Percentiles rank a stretch among this genome's conserved stretches.
These are phyloP conservation scores for Cryphonectria parasitica DNA, from an alignment of 2,329 filamentous ascomycete species.

Conservation along the genomic window DNA sequence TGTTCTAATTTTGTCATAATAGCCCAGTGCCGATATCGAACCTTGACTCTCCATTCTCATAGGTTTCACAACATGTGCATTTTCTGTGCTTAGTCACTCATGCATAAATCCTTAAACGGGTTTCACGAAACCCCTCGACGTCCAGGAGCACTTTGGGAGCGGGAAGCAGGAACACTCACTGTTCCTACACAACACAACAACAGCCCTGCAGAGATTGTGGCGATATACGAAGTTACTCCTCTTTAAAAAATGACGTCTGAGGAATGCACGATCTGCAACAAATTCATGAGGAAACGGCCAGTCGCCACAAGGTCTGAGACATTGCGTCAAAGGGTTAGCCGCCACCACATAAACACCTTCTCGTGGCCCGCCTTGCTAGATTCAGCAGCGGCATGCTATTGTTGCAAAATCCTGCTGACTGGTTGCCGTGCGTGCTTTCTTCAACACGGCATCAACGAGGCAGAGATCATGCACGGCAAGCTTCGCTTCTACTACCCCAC, in stretches of 20 bases:
- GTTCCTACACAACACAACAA: too few species aligned
- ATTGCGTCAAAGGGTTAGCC: background rate
- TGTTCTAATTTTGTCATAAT: background rate
- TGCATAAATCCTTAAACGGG: background rate
- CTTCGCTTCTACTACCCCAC: conserved; percentile 2
- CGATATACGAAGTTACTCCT: background rate
- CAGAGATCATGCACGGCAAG: background rate
- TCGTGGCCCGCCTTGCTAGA: background rate
- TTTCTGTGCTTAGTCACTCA: background rate
- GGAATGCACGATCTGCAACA: conserved; percentile 1
- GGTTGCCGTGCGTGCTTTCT: background rate
- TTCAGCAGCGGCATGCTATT: background rate
- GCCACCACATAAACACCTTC: background rate
- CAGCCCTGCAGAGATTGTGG: background rate
- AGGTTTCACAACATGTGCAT: too few species aligned
- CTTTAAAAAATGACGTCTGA: background rate
- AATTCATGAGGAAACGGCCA: background rate
- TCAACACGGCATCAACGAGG: background rate
- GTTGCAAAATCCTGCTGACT: background rate
- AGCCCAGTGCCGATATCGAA: background rate
- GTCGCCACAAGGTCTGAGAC: background rate
- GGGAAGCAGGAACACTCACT: background rate
- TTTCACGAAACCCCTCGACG: background rate
- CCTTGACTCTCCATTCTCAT: background rate
- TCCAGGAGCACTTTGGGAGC: background rate